Evolutionary conservation across 176 grass and related monocot species (phyloP), one percentile per base, ranked within the genome.

Genomic region (Phyllostachys edulis): DNA sequence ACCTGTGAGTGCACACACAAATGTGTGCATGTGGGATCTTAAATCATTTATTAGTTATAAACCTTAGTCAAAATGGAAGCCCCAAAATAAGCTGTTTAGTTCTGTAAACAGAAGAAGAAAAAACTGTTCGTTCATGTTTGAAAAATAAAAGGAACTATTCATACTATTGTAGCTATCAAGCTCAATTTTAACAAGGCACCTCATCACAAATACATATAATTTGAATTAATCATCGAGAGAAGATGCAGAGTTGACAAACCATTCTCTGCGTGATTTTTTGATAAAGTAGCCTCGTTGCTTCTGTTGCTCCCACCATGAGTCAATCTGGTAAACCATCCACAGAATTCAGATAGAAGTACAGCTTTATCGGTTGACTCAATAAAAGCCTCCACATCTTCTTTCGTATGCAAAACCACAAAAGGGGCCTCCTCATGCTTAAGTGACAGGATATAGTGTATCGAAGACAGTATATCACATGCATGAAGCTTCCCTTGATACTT

Each of bases 401-500:
- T 88, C 21, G 85, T 91, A 80, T 82, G 76, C 82, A 98, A 81
- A 69, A 76, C 60, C 86, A 88, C 90, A 67, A 98, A 85, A 87
- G 92, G 96, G 55, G 92, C 72, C 69, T 89, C 89, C 63, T 90
- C 83, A 8, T 91, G 82, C 62, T 90, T 85, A 71, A 95, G 87
- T 77, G 89, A 87, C 87, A 90, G 85, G 44, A 90, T 80, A 87
- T 88, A 67, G 85, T 11, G 78, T 37, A 98, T 26, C 12, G 92
- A 91, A 88, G 78, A 90, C 38, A 98, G 69, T 82, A 98, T 83
- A 59, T 91, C 90, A 46, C 65, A 79, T 55, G 82, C 83, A 66
- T 83, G 89, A 55, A 90, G 87, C 77, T 88, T 98, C 77, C 96
- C 96, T 82, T 95, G 80, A 85, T 98, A 98, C 29, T 90, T 98